Base-by-base conservation (phyloP, 768 basidiomycete species). In the Lentinula edodes region DNA sequence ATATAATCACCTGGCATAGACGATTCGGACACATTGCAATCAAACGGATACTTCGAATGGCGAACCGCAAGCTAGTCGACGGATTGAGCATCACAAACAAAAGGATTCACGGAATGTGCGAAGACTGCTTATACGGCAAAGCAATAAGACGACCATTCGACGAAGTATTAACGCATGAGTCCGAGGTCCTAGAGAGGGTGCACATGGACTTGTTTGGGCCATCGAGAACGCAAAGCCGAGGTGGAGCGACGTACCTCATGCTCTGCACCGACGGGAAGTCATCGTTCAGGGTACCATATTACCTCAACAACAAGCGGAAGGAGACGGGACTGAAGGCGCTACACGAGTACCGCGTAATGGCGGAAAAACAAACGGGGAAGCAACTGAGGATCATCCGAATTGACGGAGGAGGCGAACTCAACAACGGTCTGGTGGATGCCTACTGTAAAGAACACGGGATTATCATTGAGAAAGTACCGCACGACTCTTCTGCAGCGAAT, bases 391-490 rank as follows among this genome's bases (percentile, higher is more conserved):
- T 41, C 0, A 61, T 72, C 6, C 45, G 63, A 1, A 60, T 63
- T 0, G 73, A 76, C 57, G 60, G 66, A 16, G 75, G 74, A 3
- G 63, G 66, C 1, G 72, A 75, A 61, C 76, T 67, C 46, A 45
- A 68, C 3, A 69, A 67, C 58, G 23, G 61, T 0, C 52, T 67
- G 6, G 73, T 72, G 50, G 35, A 65, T 6, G 43, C n/a, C 1
- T 67, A 64, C 42, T 63, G 66, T 15, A 16, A 4, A 0, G 42
- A 58, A 7, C 52, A 68, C 12, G 72, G 74, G 1, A 72, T 73
- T 12, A n/a, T 16, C 5, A 65, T 51, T 23, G 61, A 67, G 64
- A 65, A 48, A 18, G 66, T 66, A 23, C 62, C 58, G 8, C 72
- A 66, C 0, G 35, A 70, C 48, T 68, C 69, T 0, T 71, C 67